These are phyloP conservation scores for Oryza brachyantha DNA, from an alignment of 176 grass and related monocot species.

Conservation along the genomic window DNA sequence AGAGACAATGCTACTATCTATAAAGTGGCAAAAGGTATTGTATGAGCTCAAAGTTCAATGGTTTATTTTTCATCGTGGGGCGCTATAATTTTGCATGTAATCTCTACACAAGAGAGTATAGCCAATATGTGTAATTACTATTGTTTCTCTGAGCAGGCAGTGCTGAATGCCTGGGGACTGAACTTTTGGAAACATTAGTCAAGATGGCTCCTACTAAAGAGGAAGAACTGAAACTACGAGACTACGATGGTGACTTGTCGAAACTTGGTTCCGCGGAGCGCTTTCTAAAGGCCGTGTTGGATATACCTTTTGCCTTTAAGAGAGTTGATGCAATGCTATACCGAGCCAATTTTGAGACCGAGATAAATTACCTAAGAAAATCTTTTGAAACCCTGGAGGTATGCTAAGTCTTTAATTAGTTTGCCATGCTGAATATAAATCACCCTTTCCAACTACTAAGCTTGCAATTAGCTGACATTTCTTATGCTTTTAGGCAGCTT, in stretches of 20 bases:
- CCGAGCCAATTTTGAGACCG: constrained; percentile 90
- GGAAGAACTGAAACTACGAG: constrained; percentile 84
- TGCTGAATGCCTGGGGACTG: constrained; percentile 75
- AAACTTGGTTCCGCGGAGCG: constrained; percentile 87
- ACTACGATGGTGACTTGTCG: constrained; percentile 64
- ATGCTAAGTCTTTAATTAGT: not conserved
- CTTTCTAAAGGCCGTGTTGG: constrained; percentile 82
- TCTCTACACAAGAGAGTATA: not conserved
- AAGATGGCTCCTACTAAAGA: constrained; percentile 99
- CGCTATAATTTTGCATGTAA: not conserved
- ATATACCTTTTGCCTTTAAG: constrained; percentile 98
- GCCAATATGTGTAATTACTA: not conserved
- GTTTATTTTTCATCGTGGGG: not conserved
- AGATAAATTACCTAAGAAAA: constrained; percentile 86
- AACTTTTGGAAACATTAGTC: constrained; percentile 96
- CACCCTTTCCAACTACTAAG: not conserved
- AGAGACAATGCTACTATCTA: not conserved
- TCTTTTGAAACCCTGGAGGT: constrained; percentile 97
- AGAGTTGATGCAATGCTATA: constrained; percentile 98
- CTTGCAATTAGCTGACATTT: constrained; percentile 7
- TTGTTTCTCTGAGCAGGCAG: constrained; percentile 58
- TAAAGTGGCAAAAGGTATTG: not conserved
- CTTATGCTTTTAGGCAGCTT: constrained; percentile 64
- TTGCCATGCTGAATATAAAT: not conserved
- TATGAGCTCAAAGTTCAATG: not conserved